Evolutionary conservation across 164 flowering plant genomes (phyloP).

Genomic region (Tetracentron sinense): DNA sequence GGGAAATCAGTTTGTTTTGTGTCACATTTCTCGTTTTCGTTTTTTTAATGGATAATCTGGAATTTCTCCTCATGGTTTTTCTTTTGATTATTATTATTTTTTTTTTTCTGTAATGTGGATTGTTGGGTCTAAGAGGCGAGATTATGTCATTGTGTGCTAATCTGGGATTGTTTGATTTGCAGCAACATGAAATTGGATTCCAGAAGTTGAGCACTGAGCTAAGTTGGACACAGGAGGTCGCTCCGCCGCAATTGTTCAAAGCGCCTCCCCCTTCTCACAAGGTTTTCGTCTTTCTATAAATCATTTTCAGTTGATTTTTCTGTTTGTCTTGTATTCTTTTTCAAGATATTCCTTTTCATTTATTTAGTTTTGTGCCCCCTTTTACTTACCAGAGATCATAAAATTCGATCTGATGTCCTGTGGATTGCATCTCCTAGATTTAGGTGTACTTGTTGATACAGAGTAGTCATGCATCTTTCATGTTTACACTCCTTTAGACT

Average conservation of each 20-base stretch:
- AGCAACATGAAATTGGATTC: conserved; percentile 47
- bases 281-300: conserved; percentile 32
- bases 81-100: not conserved
- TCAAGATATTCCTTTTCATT: not conserved
- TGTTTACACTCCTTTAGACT: conserved; percentile 90
- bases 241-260: conserved; percentile 45
- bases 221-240: conserved; percentile 31
- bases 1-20: not conserved
- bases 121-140: not conserved
- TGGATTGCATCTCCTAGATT: conserved; percentile 1
- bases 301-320: not conserved
- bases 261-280: conserved; percentile 47
- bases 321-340: not conserved
- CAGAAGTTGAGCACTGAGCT: conserved; percentile 33
- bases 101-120: not conserved
- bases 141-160: conserved; percentile 18
- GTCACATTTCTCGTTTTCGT: too few species aligned
- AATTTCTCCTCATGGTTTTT: not conserved
- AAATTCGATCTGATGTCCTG: not conserved
- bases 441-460: conserved; percentile 11
- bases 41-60: not conserved
- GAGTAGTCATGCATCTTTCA: conserved; percentile 64
- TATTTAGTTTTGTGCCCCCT: not conserved
- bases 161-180: conserved; percentile 23
- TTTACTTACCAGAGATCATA: not conserved